Conservation (phyloP, 768 basidiomycete species). For the Pleurotus eryngii region DNA sequence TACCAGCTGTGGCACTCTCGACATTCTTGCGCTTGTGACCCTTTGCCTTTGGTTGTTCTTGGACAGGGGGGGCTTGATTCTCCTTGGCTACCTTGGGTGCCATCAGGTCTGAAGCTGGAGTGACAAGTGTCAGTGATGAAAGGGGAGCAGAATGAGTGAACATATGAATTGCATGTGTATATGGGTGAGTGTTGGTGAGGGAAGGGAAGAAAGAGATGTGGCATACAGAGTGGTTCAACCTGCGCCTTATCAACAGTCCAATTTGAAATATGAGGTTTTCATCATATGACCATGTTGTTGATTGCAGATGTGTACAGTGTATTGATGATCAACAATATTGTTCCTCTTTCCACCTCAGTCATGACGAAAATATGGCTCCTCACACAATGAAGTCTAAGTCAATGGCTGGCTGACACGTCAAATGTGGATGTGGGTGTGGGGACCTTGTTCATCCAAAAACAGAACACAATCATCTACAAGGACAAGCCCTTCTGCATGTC, state of each 20-base stretch:
- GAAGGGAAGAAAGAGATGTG: not conserved
- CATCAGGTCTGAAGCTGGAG: no score
- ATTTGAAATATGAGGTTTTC: not conserved
- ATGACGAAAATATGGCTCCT: not conserved
- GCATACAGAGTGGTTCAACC: not conserved
- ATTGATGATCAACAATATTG: not conserved
- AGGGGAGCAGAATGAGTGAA: no score
- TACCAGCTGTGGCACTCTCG: no score
- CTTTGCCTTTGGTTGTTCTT: no score
- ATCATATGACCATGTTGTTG: not conserved
- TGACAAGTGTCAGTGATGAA: no score
- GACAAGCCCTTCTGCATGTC: not conserved
- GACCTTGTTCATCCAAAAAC: not conserved
- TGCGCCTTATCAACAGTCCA: not conserved
- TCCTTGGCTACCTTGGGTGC: no score
- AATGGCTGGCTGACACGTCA: not conserved
- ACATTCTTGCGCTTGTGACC: no score
- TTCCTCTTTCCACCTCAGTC: not conserved
- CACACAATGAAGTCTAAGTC: not conserved
- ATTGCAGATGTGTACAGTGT: not conserved
- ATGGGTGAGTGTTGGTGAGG: not conserved
- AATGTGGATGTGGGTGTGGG: not conserved
- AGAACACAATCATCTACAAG: conserved; percentile 2
- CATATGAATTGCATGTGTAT: not conserved
- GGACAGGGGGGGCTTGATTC: no score